These are phyloP conservation scores for Claviceps humidiphila DNA, from an alignment of 2,329 filamentous ascomycete genomes.

Conservation along the genomic window DNA sequence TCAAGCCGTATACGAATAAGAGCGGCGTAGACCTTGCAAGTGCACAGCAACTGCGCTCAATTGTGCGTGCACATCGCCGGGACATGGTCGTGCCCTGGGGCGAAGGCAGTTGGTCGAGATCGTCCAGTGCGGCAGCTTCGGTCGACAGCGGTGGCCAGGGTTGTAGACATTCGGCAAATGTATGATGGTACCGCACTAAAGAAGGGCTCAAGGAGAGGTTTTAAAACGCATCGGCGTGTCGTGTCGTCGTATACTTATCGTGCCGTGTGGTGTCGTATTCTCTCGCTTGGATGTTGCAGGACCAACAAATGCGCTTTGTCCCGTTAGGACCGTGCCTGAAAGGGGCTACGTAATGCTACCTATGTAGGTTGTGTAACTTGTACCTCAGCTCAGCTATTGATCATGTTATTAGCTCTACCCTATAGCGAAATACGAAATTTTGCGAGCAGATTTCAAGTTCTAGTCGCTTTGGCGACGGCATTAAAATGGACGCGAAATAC, in stretches of 20 bases:
- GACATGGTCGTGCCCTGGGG: conserved; percentile 26
- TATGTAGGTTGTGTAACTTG: no score
- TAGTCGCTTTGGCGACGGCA: no score
- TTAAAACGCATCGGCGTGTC: not conserved
- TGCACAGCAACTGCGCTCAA: conserved; percentile 75
- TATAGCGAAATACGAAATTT: no score
- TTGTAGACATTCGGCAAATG: not conserved
- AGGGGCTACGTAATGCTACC: no score
- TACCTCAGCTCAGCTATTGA: no score
- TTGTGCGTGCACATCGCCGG: conserved; percentile 50
- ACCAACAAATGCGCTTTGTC: no score
- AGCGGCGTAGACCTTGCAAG: conserved; percentile 76
- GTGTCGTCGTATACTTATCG: not conserved
- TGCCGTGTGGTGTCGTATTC: not conserved
- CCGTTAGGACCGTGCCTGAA: no score
- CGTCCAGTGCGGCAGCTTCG: conserved; percentile 8
- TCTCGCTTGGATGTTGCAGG: no score
- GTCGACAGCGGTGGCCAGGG: not conserved
- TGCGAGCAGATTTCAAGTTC: no score
- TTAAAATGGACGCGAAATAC: no score
- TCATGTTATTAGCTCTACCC: no score
- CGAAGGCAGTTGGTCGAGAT: conserved; percentile 6
- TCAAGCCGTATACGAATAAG: conserved; percentile 73
- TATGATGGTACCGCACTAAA: not conserved
- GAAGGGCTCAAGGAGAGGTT: not conserved